These are phyloP conservation scores for Candida tallmaniae DNA, from an alignment of 805 yeast species.

Conservation along the genomic window DNA sequence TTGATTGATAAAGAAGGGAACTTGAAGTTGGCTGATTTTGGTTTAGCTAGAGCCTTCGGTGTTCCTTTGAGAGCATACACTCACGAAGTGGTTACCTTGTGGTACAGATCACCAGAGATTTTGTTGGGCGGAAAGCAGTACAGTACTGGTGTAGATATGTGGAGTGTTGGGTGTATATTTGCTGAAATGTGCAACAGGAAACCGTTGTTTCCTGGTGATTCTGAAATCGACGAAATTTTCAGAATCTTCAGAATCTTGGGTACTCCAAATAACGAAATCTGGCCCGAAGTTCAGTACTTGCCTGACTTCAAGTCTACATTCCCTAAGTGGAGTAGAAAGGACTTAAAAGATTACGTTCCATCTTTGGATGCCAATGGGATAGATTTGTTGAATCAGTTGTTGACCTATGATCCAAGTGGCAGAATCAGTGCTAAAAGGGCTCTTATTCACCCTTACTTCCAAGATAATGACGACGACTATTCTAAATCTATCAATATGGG, in stretches of 20 bases:
- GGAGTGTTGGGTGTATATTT: constrained; percentile 97
- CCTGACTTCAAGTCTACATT: constrained; percentile 93
- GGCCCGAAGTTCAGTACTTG: constrained; percentile 91
- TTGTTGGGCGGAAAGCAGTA: constrained; percentile 94
- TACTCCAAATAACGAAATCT: constrained; percentile 85
- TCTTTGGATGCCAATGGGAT: constrained; percentile 78
- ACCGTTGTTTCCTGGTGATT: constrained; percentile 95
- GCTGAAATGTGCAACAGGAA: constrained; percentile 97
- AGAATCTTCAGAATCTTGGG: constrained; percentile 89
- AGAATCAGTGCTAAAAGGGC: constrained; percentile 95
- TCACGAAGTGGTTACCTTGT: constrained; percentile 94
- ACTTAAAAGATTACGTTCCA: constrained; percentile 69
- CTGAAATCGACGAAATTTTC: constrained; percentile 95
- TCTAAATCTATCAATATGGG: constrained; percentile 39
- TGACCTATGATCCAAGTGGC: constrained; percentile 89
- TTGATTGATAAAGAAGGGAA: constrained; percentile 94
- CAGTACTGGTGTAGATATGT: constrained; percentile 97
- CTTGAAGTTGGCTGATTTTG: constrained; percentile 75
- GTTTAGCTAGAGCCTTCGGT: constrained; percentile 95
- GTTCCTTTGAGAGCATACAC: constrained; percentile 96
- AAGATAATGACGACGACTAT: constrained; percentile 40
- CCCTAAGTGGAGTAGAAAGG: constrained; percentile 83
- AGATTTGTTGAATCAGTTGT: constrained; percentile 71
- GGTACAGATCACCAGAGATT: constrained; percentile 98
- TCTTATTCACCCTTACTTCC: constrained; percentile 80